Evolutionary conservation across 306 rosid species (phyloP).

Genomic region (Datisca glomerata): DNA sequence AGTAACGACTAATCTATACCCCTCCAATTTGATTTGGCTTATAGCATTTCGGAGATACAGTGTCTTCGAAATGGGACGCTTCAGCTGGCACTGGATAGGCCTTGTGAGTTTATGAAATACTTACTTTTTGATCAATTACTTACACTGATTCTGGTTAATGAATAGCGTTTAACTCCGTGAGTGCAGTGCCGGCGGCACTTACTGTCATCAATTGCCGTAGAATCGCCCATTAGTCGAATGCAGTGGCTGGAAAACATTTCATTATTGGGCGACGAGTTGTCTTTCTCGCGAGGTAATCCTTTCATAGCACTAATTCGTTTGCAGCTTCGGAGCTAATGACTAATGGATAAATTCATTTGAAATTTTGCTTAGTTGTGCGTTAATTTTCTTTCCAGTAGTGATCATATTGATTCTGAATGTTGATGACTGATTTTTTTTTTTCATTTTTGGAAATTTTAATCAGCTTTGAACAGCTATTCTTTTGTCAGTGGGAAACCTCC

Average conservation of each 20-base stretch:
- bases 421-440: background rate
- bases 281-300: slow-evolving; percentile 32
- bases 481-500: slow-evolving; percentile 19
- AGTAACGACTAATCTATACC: too few relatives aligned
- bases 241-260: slow-evolving; percentile 15
- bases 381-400: background rate
- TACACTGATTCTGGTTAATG: background rate
- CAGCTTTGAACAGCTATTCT: slow-evolving; percentile 38
- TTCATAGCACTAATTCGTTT: too few relatives aligned
- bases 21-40: too few relatives aligned
- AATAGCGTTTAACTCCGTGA: background rate
- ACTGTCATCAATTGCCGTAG: slow-evolving; percentile 27
- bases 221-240: slow-evolving; percentile 17
- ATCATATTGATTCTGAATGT: background rate
- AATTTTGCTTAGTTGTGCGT: background rate
- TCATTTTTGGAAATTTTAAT: slow-evolving; percentile 7
- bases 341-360: background rate
- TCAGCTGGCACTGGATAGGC: background rate
- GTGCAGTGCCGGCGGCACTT: slow-evolving; percentile 58
- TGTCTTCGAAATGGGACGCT: background rate
- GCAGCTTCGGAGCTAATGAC: background rate
- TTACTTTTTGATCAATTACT: background rate
- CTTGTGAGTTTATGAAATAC: background rate
- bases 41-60: too few relatives aligned
- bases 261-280: slow-evolving; percentile 21